Percentiles rank a stretch among this genome's conserved stretches.
These are phyloP conservation scores for Heterobasidion annosum DNA, from an alignment of 1,284 basidiomycete species.

Conservation along the genomic window DNA sequence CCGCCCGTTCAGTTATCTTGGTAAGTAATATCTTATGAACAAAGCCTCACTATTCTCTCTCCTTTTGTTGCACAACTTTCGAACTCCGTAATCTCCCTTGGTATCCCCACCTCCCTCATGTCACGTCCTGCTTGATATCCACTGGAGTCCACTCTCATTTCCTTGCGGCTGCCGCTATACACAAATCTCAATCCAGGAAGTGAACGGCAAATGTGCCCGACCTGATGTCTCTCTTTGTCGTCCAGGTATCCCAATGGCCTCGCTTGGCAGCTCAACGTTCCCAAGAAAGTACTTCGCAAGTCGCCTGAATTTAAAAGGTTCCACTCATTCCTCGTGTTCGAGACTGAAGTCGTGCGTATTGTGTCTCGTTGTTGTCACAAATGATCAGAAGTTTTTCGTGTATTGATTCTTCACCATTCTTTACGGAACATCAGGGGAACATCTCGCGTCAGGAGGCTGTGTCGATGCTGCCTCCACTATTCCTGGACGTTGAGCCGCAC, in stretches of 20 bases:
- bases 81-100: neutral
- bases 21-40: conserved; percentile 26
- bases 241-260: conserved; percentile 87
- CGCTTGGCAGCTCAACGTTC: conserved; percentile 93
- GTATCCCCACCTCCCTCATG: neutral
- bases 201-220: neutral
- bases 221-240: neutral
- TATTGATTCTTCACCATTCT: neutral
- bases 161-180: neutral
- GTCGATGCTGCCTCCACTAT: conserved; percentile 95
- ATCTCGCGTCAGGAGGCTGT: conserved; percentile 97
- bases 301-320: conserved; percentile 94
- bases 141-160: neutral
- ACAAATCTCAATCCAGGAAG: neutral
- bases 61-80: neutral
- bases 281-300: conserved; percentile 86
- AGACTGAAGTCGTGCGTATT: conserved; percentile 83
- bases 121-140: neutral
- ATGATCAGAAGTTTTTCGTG: neutral
- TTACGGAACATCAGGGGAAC: conserved; percentile 83
- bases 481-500: conserved; percentile 90
- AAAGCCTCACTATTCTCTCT: neutral
- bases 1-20: conserved; percentile 86
- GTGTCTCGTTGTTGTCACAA: neutral
- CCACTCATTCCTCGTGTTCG: conserved; percentile 94